These are phyloP conservation scores for Ascobolus immersus DNA, from an alignment of 495 filamentous ascomycete species.

Conservation along the genomic window DNA sequence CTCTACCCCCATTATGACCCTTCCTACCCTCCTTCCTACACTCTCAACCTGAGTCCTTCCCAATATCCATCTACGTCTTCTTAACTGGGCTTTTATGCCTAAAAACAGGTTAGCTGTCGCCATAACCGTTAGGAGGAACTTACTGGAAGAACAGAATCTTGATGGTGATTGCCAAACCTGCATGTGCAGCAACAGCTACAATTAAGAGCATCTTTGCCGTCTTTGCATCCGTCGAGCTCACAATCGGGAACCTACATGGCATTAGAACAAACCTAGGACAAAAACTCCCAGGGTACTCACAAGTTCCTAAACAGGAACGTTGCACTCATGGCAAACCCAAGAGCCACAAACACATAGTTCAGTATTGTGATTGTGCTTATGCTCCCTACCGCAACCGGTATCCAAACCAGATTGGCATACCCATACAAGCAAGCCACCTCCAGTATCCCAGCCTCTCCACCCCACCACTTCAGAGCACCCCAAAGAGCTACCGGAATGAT, in stretches of 20 bases:
- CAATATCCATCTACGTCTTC: too few relatives aligned
- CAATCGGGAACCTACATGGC: slow-evolving; percentile 36
- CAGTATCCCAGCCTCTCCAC: slow-evolving; percentile 65
- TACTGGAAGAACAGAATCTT: slow-evolving; percentile 89
- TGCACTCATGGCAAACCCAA: slow-evolving; percentile 68
- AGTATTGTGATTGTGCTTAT: slow-evolving; percentile 63
- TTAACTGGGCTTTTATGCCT: too few relatives aligned
- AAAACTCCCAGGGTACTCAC: slow-evolving; percentile 15
- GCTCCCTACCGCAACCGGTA: slow-evolving; percentile 72
- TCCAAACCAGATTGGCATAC: slow-evolving; percentile 88
- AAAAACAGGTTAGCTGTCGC: too few relatives aligned
- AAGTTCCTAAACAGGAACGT: slow-evolving; percentile 77
- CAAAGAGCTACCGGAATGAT: slow-evolving; percentile 56
- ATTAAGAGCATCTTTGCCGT: slow-evolving; percentile 71
- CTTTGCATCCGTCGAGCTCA: slow-evolving; percentile 76
- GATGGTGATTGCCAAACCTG: slow-evolving; percentile 69
- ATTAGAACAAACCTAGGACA: slow-evolving; percentile 1
- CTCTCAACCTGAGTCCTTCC: too few relatives aligned
- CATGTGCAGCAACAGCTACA: slow-evolving; percentile 60
- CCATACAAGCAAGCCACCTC: slow-evolving; percentile 90
- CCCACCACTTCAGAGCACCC: slow-evolving; percentile 81
- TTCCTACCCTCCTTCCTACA: too few relatives aligned
- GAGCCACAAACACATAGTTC: slow-evolving; percentile 78
- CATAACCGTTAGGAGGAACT: slow-evolving; percentile 16
- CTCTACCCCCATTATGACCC: too few relatives aligned